These are phyloP conservation scores for Hypoxylon sp. DNA, from an alignment of 2,329 filamentous ascomycete genomes.

Conservation along the genomic window DNA sequence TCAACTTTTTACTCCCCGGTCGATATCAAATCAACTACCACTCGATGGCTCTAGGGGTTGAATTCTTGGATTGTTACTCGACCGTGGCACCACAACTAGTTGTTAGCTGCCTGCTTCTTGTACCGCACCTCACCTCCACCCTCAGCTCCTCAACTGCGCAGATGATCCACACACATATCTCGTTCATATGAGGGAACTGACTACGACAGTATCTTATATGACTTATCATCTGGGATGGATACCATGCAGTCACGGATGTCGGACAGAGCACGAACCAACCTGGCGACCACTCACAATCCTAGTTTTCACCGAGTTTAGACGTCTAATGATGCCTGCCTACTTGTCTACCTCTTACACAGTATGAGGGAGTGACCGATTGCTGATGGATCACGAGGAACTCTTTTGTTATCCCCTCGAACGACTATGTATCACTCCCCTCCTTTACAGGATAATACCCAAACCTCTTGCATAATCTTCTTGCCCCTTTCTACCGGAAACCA, in stretches of 20 bases:
- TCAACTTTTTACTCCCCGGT: slow-evolving; percentile 18
- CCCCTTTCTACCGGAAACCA: no score
- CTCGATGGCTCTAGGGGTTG: no score
- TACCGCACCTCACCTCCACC: background rate
- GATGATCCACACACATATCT: slow-evolving; percentile 25
- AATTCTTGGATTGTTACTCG: no score
- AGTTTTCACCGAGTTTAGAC: slow-evolving; percentile 26
- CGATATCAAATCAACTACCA: no score
- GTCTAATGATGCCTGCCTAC: slow-evolving; percentile 13
- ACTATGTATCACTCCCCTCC: background rate
- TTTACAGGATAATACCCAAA: background rate
- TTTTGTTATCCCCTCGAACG: background rate
- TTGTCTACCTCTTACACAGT: no score
- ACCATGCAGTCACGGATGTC: background rate
- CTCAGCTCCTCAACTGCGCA: slow-evolving; percentile 3
- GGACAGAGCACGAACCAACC: background rate
- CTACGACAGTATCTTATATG: slow-evolving; percentile 9
- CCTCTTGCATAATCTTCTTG: background rate
- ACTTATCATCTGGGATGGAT: slow-evolving; percentile 7
- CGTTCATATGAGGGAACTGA: slow-evolving; percentile 23
- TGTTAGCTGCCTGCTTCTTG: slow-evolving; percentile 1
- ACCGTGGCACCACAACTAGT: slow-evolving; percentile 28
- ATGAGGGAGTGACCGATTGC: background rate
- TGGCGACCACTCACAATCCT: slow-evolving; percentile 21
- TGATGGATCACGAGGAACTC: background rate